Evolutionary conservation across 345 rosid species (phyloP).

Genomic region (Salix brachista): DNA sequence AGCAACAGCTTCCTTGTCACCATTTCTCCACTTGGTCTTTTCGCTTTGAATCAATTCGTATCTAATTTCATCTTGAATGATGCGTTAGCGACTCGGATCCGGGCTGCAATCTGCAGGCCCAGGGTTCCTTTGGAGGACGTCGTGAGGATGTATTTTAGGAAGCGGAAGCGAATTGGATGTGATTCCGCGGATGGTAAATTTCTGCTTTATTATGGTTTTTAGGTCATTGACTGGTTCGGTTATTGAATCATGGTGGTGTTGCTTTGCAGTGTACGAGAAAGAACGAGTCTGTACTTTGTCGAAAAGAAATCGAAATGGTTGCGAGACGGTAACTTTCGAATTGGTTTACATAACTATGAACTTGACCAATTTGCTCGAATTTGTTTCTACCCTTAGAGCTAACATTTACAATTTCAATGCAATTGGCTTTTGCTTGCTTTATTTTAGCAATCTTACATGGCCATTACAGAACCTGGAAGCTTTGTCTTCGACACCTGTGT

Average conservation of each 20-base stretch:
- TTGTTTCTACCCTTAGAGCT: neutral
- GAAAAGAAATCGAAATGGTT: conserved; percentile 27
- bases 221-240: neutral
- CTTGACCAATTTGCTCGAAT: neutral
- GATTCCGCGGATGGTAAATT: conserved; percentile 13
- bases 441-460: neutral
- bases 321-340: conserved; percentile 25
- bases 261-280: conserved; percentile 11
- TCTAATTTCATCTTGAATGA: conserved; percentile 11
- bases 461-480: neutral
- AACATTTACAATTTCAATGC: neutral
- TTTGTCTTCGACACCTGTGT: neutral
- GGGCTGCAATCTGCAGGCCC: neutral
- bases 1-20: conserved; percentile 20
- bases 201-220: neutral
- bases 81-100: conserved; percentile 2
- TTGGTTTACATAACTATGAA: neutral
- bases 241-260: neutral
- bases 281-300: conserved; percentile 1
- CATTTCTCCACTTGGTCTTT: conserved; percentile 27
- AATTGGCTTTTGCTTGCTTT: neutral
- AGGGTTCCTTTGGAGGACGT: neutral
- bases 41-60: conserved; percentile 21
- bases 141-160: conserved; percentile 16
- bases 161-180: conserved; percentile 32